Evolutionary conservation across 768 basidiomycete species (phyloP).

Genomic region (Lactifluus subvellereus): DNA sequence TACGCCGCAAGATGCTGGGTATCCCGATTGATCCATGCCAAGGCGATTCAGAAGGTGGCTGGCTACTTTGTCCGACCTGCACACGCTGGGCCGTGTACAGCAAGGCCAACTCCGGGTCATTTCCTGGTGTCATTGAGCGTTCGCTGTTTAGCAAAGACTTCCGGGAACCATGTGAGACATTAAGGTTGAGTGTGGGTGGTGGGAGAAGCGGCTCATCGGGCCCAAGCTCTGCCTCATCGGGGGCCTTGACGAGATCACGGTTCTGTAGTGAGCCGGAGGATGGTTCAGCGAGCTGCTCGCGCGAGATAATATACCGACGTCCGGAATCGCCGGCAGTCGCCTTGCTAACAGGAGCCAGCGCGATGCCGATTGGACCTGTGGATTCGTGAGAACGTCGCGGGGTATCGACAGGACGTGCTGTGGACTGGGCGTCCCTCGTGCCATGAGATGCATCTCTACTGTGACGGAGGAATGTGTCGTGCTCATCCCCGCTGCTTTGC

Average conservation of each 20-base stretch:
- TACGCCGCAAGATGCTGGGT: constrained; percentile 13
- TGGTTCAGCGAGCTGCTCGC: constrained; percentile 11
- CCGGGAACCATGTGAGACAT: constrained; percentile 7
- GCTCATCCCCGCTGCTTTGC: constrained; percentile 63
- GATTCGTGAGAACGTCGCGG: constrained; percentile 10
- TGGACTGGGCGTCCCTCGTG: constrained; percentile 2
- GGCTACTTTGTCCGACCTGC: constrained; percentile 27
- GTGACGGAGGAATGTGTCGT: constrained; percentile 54
- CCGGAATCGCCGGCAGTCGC: neutral
- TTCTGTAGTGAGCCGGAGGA: neutral
- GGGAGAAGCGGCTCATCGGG: constrained; percentile 19
- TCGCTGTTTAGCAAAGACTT: constrained; percentile 28
- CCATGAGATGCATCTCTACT: constrained; percentile 21
- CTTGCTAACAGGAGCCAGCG: neutral
- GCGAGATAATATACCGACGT: constrained; percentile 17
- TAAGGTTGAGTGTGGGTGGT: constrained; percentile 8
- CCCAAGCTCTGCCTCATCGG: constrained; percentile 14
- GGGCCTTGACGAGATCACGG: neutral
- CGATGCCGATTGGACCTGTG: constrained; percentile 14
- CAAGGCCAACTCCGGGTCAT: constrained; percentile 36
- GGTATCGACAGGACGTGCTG: constrained; percentile 14
- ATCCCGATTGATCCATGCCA: constrained; percentile 16
- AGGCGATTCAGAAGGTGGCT: constrained; percentile 28
- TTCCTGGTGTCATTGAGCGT: constrained; percentile 29
- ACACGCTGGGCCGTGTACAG: constrained; percentile 48